A percentile compares a stretch with the other conserved stretches of the same genome.
Conservation (phyloP, 23 red algal genomes). For the Pyropia yezoensis region DNA sequence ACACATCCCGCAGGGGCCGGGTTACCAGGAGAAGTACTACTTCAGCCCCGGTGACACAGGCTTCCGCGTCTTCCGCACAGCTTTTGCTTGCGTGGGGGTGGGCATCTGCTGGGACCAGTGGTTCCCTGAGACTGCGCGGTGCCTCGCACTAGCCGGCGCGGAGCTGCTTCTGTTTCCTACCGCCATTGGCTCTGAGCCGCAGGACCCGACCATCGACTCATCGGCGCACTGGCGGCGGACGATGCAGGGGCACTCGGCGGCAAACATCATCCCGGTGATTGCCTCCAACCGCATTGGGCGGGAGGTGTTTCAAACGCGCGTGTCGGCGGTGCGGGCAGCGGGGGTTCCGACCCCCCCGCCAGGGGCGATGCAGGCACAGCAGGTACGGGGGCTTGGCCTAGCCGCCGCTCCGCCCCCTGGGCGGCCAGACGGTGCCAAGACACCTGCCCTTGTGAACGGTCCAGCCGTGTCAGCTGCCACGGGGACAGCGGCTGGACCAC, state of each 20-base stretch:
- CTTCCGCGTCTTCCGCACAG: constrained; percentile 61
- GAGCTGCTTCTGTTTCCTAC: constrained; percentile 88
- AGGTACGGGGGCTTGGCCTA: no score
- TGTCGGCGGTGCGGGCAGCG: no score
- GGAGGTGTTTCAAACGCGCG: constrained; percentile 15
- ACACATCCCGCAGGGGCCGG: constrained; percentile 86
- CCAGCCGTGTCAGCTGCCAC: no score
- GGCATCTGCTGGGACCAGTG: constrained; percentile 97
- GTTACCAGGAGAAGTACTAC: constrained; percentile 94
- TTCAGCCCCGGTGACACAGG: constrained; percentile 87
- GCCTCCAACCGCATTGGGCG: constrained; percentile 78
- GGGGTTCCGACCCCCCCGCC: no score
- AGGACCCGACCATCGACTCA: constrained; percentile 69
- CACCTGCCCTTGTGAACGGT: no score
- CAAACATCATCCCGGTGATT: constrained; percentile 81
- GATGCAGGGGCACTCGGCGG: constrained; percentile 85
- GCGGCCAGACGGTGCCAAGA: no score
- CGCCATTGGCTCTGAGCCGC: constrained; percentile 89
- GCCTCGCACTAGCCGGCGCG: constrained; percentile 70
- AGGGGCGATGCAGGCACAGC: no score
- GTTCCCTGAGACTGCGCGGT: constrained; percentile 91
- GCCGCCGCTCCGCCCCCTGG: no score
- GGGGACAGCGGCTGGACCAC: no score
- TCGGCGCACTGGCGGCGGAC: constrained; percentile 78
- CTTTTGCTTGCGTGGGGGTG: constrained; percentile 44